Base-by-base conservation (phyloP, 768 basidiomycete species). In the Bullera alba region DNA sequence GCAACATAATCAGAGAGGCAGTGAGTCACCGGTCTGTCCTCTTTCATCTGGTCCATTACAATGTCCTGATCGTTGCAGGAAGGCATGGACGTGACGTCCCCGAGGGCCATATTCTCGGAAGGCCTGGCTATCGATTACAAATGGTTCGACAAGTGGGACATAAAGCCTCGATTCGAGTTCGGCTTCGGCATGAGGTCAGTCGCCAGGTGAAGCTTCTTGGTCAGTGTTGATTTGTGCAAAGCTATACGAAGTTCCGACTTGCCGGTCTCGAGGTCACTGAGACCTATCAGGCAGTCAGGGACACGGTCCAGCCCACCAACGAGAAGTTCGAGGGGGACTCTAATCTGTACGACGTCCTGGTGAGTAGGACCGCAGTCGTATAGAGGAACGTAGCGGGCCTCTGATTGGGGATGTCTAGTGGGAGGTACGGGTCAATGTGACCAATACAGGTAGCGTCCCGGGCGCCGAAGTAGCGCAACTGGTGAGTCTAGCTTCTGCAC, bases 391-490 rank as follows among this genome's bases (percentile, higher is more conserved):
- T 8, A 34, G 32, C 32, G 32, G 32, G n/a, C 32, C 10, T n/a
- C n/a, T 8, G n/a, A n/a, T n/a, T 34, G 32, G 19, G 19, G 34
- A n/a, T n/a, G n/a, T n/a, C 27, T 46, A 67, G 65, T 63, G 53
- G 36, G 48, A 58, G 17, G 65, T 58, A 27, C 46, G 54, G 5
- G 66, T 67, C 14, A 67, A 69, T 29, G 62, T 75, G 28, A 65
- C 65, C 47, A 75, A 75, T 59, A 70, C 62, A 1, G 73, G 74
- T 22, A 56, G 69, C 16, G 42, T 65, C 0, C 47, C 50, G 1
- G 74, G 67, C 17, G 66, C 67, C 17, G 72, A 73, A 46, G 72
- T 74, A 6, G 69, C 70, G 15, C 74, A 75, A 46, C 48, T 75
- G 17, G 73, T 74, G 21, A 51, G 71, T 61, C 7, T 41, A 23